Percentiles rank a stretch among this genome's conserved stretches.
These are phyloP conservation scores for Candida sithepensis DNA, from an alignment of 805 yeast genomes.

Conservation along the genomic window DNA sequence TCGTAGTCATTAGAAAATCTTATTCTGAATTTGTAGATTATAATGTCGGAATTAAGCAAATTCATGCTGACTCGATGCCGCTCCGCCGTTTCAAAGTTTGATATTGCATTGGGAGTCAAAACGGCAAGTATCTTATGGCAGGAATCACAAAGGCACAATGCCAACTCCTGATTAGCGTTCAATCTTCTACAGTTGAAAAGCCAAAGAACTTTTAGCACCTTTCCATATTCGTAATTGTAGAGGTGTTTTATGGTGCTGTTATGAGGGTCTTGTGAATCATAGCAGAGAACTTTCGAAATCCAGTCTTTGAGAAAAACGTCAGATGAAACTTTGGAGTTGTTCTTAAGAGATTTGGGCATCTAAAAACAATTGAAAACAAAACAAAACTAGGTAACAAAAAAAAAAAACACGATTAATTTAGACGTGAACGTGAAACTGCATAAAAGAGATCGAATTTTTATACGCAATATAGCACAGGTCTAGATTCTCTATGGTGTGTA, in stretches of 20 bases:
- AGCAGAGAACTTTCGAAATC: constrained; percentile 8
- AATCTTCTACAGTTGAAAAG: constrained; percentile 2
- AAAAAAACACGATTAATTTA: not conserved
- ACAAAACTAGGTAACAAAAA: not conserved
- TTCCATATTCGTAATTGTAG: constrained; percentile 3
- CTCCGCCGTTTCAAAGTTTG: constrained; percentile 16
- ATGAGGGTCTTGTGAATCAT: not conserved
- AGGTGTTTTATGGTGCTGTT: not conserved
- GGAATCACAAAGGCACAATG: constrained; percentile 18
- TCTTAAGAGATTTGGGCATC: constrained; percentile 10
- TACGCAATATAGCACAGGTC: not conserved
- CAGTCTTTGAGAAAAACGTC: constrained; percentile 13
- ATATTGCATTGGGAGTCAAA: constrained; percentile 11
- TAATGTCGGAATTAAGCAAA: constrained; percentile 15
- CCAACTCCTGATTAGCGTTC: constrained; percentile 3
- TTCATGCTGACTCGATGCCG: constrained; percentile 14
- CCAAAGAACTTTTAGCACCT: constrained; percentile 13
- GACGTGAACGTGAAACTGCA: not conserved
- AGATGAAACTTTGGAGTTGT: constrained; percentile 4
- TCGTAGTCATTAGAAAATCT: constrained; percentile 13
- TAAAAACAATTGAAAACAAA: not conserved
- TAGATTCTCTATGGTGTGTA: no score
- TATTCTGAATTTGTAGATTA: constrained; percentile 8
- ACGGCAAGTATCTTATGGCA: constrained; percentile 14
- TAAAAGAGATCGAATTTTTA: not conserved